phyloP scores from a whole-genome alignment of 805 yeast genomes.

The Yarrowia sp. region DNA sequence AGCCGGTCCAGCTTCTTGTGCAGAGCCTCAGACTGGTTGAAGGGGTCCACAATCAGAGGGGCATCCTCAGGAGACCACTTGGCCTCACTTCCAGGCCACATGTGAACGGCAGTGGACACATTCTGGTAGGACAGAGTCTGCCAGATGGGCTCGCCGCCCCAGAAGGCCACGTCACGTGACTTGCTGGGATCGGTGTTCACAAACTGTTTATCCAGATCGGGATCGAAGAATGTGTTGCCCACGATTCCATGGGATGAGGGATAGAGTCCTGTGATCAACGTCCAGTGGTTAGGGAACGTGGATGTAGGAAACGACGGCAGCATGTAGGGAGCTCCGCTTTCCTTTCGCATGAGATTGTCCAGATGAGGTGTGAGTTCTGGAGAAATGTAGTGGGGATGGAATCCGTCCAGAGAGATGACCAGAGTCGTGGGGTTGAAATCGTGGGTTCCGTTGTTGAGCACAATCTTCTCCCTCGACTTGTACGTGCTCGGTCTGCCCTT shows the following conservation, averaged over 20 bases:
- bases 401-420: conserved; percentile 82
- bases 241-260: conserved; percentile 89
- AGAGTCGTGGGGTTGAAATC: conserved; percentile 80
- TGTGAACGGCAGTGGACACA: conserved; percentile 76
- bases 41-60: conserved; percentile 64
- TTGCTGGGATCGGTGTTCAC: conserved; percentile 63
- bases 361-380: conserved; percentile 71
- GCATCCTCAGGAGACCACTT: conserved; percentile 56
- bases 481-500: conserved; percentile 28
- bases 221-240: conserved; percentile 80
- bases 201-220: conserved; percentile 61
- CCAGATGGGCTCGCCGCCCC: conserved; percentile 96
- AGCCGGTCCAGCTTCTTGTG: conserved; percentile 65
- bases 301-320: conserved; percentile 86
- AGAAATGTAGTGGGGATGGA: conserved; percentile 87
- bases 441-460: conserved; percentile 65
- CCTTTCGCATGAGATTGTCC: conserved; percentile 61
- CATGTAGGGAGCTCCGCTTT: conserved; percentile 80
- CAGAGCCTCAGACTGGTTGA: conserved; percentile 67
- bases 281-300: conserved; percentile 93
- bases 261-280: conserved; percentile 81
- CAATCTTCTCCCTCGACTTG: conserved; percentile 8
- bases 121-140: conserved; percentile 70
- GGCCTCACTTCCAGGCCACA: conserved; percentile 97
- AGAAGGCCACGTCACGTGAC: conserved; percentile 65